Evolutionary conservation across 148 eudicot genomes (phyloP).

Genomic region (Chenopodium formosanum): DNA sequence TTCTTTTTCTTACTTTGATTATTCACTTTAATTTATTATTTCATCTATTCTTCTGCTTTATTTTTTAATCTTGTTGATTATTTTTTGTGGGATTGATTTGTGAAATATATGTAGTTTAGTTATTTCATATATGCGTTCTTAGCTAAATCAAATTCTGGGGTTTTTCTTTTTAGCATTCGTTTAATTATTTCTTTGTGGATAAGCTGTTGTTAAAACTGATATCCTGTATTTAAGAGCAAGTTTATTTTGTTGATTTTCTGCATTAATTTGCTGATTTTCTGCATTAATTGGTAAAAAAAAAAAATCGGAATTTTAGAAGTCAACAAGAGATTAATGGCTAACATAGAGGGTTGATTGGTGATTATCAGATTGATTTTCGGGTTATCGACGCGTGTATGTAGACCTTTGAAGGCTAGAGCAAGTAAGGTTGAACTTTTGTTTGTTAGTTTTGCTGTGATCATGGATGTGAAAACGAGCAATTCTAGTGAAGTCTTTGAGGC

Average conservation of each 20-base stretch:
- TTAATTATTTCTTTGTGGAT: not conserved
- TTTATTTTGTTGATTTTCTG: conserved; percentile 12
- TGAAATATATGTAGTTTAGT: not conserved
- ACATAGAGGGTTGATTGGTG: conserved; percentile 15
- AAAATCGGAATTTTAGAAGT: not conserved
- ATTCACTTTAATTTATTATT: not conserved
- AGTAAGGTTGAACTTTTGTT: conserved; percentile 7
- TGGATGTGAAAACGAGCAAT: conserved; percentile 29
- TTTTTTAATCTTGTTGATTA: not conserved
- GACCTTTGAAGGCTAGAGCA: conserved; percentile 6
- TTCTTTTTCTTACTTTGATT: not conserved
- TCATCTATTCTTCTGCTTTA: not conserved
- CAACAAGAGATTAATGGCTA: not conserved
- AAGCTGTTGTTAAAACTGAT: not conserved
- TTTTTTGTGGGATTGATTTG: not conserved
- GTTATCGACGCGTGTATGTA: conserved; percentile 23
- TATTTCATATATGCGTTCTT: not conserved
- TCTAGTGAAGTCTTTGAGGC: conserved; percentile 17
- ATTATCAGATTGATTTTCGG: conserved; percentile 32
- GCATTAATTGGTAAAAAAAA: not conserved
- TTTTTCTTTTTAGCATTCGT: not conserved
- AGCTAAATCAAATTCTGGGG: not conserved
- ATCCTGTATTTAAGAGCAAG: not conserved
- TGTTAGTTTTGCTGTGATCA: conserved; percentile 13
- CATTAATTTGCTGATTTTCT: conserved; percentile 2